Evolutionary conservation across 352 stramenopile species (phyloP).

Genomic region (Pythium chondricola): DNA sequence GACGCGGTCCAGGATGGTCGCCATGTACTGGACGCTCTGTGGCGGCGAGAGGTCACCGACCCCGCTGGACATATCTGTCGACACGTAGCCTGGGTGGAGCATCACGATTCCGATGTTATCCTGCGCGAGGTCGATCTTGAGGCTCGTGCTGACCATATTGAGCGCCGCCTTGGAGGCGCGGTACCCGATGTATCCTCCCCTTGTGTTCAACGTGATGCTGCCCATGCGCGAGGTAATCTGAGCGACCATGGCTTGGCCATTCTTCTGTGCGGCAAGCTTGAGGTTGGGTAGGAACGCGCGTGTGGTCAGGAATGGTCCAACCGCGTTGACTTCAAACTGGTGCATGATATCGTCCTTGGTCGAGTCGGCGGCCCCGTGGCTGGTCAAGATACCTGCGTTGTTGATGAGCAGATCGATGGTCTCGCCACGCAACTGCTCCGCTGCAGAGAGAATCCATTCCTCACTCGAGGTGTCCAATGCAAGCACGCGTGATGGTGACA

Average conservation of each 20-base stretch:
- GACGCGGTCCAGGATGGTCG: conserved; percentile 18
- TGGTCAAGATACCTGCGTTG: conserved; percentile 28
- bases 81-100: conserved; percentile 24
- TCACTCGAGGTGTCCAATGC: conserved; percentile 18
- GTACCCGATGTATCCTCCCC: conserved; percentile 33
- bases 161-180: conserved; percentile 39
- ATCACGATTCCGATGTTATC: conserved; percentile 19
- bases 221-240: conserved; percentile 12
- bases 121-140: conserved; percentile 18
- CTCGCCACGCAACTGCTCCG: conserved; percentile 4
- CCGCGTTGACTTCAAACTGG: conserved; percentile 28
- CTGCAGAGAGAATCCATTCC: conserved; percentile 14
- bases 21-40: conserved; percentile 18
- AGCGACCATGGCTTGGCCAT: conserved; percentile 12
- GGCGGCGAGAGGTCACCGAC: conserved; percentile 17
- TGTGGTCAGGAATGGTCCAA: conserved; percentile 29
- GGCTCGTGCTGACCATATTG: conserved; percentile 33
- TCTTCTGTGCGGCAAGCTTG: conserved; percentile 1
- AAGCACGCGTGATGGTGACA: conserved; percentile 14
- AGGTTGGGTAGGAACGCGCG: conserved; percentile 12
- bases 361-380: conserved; percentile 2
- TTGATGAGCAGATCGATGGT: conserved; percentile 35
- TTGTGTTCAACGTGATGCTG: conserved; percentile 5
- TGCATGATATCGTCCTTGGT: conserved; percentile 21
- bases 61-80: conserved; percentile 22